These are phyloP conservation scores for Favolaschia claudopus DNA, from an alignment of 768 basidiomycete species.

Conservation along the genomic window DNA sequence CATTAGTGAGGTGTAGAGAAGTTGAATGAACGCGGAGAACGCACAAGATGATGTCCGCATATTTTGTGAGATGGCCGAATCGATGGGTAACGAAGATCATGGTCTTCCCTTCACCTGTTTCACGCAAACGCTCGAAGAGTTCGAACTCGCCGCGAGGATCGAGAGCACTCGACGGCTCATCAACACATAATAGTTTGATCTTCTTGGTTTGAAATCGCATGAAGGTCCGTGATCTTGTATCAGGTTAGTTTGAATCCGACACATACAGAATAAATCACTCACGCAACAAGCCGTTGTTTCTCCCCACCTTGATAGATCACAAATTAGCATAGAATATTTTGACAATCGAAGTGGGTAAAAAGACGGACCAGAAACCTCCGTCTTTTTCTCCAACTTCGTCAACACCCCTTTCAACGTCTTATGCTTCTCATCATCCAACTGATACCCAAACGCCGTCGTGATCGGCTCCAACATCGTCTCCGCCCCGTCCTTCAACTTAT, in stretches of 20 bases:
- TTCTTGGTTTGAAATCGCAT: slow-evolving; percentile 23
- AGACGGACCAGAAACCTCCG: slow-evolving; percentile 16
- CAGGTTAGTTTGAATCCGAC: not conserved
- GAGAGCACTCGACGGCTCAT: slow-evolving; percentile 26
- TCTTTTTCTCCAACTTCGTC: slow-evolving; percentile 9
- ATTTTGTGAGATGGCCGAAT: slow-evolving; percentile 25
- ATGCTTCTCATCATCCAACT: slow-evolving; percentile 22
- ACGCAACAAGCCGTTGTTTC: slow-evolving; percentile 27
- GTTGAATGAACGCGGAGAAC: not conserved
- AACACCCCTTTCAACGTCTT: slow-evolving; percentile 9
- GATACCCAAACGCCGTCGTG: slow-evolving; percentile 3
- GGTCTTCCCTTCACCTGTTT: slow-evolving; percentile 20
- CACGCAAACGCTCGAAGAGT: slow-evolving; percentile 21
- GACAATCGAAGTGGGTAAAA: not conserved
- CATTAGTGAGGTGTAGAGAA: not conserved
- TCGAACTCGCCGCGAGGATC: slow-evolving; percentile 26
- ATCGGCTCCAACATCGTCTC: slow-evolving; percentile 16
- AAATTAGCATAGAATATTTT: not conserved
- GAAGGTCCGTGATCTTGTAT: slow-evolving; percentile 23
- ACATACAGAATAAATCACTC: not conserved
- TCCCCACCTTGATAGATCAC: slow-evolving; percentile 17
- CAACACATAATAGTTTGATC: slow-evolving; percentile 25
- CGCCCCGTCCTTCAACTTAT: slow-evolving; percentile 17
- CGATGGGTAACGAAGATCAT: slow-evolving; percentile 29
- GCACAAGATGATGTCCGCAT: slow-evolving; percentile 26